Conservation (phyloP, 495 filamentous ascomycete genomes). For the Tuber microsphaerosporum region DNA sequence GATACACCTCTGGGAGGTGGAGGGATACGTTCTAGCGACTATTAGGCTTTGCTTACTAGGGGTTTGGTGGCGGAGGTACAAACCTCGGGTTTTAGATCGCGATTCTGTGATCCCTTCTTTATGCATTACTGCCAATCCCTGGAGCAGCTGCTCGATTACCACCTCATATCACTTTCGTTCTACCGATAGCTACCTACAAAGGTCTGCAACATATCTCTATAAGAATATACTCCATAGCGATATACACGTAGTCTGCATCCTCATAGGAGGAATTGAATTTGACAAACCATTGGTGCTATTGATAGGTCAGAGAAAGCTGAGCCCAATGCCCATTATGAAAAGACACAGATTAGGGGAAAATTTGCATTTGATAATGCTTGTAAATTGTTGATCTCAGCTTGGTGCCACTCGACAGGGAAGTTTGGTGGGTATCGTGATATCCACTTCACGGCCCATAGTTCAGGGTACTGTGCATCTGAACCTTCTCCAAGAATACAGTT, state of each 20-base stretch:
- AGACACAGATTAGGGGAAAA: background rate
- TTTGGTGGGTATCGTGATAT: background rate
- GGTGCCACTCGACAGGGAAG: background rate
- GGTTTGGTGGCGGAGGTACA: background rate
- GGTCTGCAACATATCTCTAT: background rate
- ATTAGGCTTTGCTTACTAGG: background rate
- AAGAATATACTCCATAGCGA: slow-evolving; percentile 2
- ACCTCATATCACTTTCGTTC: background rate
- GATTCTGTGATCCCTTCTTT: background rate
- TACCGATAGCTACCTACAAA: background rate
- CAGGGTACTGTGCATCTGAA: background rate
- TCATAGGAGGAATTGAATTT: background rate
- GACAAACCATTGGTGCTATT: background rate
- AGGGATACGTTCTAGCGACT: background rate
- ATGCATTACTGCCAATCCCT: slow-evolving; percentile 7
- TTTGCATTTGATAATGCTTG: background rate
- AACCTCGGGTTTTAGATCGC: slow-evolving; percentile 3
- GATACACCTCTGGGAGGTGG: no score
- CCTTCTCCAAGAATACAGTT: no score
- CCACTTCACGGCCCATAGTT: background rate
- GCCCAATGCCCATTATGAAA: background rate
- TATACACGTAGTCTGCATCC: background rate
- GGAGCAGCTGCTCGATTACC: background rate
- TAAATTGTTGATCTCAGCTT: background rate
- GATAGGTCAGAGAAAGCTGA: background rate